Evolutionary conservation across 2,329 filamentous ascomycete species (phyloP).

Genomic region (Parastagonospora nodorum): DNA sequence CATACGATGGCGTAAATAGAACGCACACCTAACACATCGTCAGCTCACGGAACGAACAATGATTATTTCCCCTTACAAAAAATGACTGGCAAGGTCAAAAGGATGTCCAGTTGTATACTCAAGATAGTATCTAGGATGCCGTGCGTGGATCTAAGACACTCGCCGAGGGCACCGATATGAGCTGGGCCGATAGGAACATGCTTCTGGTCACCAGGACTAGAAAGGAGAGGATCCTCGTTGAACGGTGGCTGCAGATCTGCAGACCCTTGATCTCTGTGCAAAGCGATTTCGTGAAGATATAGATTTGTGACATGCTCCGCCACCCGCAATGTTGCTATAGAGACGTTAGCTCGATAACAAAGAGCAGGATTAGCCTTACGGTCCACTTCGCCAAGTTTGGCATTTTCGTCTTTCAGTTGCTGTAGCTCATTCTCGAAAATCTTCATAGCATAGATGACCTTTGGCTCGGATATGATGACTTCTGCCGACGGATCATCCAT

Average conservation of each 20-base stretch:
- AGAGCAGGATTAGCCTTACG: conserved; percentile 22
- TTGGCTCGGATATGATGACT: conserved; percentile 60
- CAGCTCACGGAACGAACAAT: conserved; percentile 16
- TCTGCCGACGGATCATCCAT: conserved; percentile 60
- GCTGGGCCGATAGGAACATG: conserved; percentile 49
- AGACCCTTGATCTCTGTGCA: conserved; percentile 51
- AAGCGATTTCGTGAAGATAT: conserved; percentile 57
- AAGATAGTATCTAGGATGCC: conserved; percentile 57
- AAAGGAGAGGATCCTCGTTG: conserved; percentile 41
- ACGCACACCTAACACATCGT: conserved; percentile 51
- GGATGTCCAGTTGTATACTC: conserved; percentile 51
- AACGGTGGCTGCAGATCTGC: conserved; percentile 54
- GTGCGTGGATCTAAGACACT: conserved; percentile 53
- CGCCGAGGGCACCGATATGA: conserved; percentile 54
- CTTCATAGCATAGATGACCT: conserved; percentile 60
- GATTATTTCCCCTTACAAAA: conserved; percentile 42
- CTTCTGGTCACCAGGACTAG: conserved; percentile 45
- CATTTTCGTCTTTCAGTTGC: conserved; percentile 38
- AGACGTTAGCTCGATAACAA: conserved; percentile 4
- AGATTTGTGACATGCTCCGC: conserved; percentile 55
- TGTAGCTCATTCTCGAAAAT: conserved; percentile 59
- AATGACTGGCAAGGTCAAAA: conserved; percentile 52
- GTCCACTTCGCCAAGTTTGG: conserved; percentile 46
- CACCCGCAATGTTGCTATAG: conserved; percentile 47
- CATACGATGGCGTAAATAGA: conserved; percentile 63